A percentile compares a stretch with the other conserved stretches of the same genome.
phyloP scores from a whole-genome alignment of 805 yeast species.

The Kuraishia piskuri region DNA sequence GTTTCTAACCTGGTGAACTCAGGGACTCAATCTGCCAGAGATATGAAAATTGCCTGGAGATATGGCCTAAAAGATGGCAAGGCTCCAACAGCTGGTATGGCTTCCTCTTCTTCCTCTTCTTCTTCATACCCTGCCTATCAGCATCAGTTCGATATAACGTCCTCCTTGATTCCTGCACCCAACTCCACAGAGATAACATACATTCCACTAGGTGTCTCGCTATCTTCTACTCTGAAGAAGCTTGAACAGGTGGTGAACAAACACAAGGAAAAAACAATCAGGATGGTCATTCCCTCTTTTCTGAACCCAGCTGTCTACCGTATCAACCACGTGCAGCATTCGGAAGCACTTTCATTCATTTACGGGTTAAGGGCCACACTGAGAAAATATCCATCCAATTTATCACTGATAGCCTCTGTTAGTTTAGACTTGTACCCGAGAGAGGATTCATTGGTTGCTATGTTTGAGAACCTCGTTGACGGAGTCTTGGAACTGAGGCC shows the following conservation, averaged over 20 bases:
- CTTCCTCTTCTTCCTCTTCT: too few relatives aligned
- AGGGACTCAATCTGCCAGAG: constrained; percentile 21
- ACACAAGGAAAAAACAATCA: constrained; percentile 39
- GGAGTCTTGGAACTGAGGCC: constrained; percentile 72
- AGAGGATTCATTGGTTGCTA: constrained; percentile 32
- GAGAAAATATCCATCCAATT: constrained; percentile 28
- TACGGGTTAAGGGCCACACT: constrained; percentile 49
- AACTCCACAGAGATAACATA: constrained; percentile 50
- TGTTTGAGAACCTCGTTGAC: constrained; percentile 55
- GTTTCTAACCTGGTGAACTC: constrained; percentile 54
- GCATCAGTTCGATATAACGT: constrained; percentile 71
- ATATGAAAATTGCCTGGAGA: constrained; percentile 90
- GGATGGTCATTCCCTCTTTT: constrained; percentile 70
- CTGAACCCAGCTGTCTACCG: constrained; percentile 71
- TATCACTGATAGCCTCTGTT: constrained; percentile 43
- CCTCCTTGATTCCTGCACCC: constrained; percentile 60
- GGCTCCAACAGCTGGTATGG: constrained; percentile 15
- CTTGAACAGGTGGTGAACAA: constrained; percentile 33
- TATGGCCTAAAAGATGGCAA: constrained; percentile 50
- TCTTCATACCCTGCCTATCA: constrained; percentile 43
- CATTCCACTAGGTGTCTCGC: constrained; percentile 28
- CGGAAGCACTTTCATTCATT: constrained; percentile 49
- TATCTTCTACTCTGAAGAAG: constrained; percentile 24
- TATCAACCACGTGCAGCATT: constrained; percentile 35
- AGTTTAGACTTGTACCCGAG: constrained; percentile 63